Percentiles rank a stretch among this genome's conserved stretches.
phyloP scores from a whole-genome alignment of 225 moss, liverwort and hornwort genomes.

The Antitrichia curtipendula region DNA sequence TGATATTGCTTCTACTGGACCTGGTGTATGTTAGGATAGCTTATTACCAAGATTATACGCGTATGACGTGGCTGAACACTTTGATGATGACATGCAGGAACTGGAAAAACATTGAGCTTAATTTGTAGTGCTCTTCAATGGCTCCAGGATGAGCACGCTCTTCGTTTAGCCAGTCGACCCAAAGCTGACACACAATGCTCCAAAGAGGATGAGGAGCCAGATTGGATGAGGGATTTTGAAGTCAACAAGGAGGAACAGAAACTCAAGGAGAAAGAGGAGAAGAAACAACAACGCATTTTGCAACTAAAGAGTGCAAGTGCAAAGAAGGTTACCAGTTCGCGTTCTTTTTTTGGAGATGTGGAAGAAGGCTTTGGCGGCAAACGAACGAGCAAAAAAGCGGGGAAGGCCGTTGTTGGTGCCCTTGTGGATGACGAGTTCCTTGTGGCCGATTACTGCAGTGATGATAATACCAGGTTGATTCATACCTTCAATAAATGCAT shows the following conservation, averaged over 20 bases:
- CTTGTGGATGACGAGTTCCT: slow-evolving; percentile 75
- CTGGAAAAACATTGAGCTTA: slow-evolving; percentile 91
- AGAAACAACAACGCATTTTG: slow-evolving; percentile 48
- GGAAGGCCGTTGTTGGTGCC: background rate
- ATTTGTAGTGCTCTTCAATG: slow-evolving; percentile 92
- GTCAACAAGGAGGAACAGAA: slow-evolving; percentile 51
- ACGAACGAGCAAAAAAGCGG: slow-evolving; percentile 8
- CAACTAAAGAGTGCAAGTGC: slow-evolving; percentile 9
- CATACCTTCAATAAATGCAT: background rate
- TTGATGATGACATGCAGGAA: slow-evolving; percentile 43
- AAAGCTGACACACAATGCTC: background rate
- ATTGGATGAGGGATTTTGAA: slow-evolving; percentile 86
- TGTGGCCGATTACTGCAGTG: slow-evolving; percentile 77
- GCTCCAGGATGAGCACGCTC: slow-evolving; percentile 73
- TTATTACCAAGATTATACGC: background rate
- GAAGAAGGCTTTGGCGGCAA: slow-evolving; percentile 13
- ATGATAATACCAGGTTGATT: slow-evolving; percentile 46
- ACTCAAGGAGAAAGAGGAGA: slow-evolving; percentile 44
- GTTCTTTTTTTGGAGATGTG: slow-evolving; percentile 28
- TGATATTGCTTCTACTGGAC: background rate
- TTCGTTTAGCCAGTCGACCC: slow-evolving; percentile 20
- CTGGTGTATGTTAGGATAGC: background rate
- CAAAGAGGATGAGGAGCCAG: slow-evolving; percentile 57
- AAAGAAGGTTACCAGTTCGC: slow-evolving; percentile 20
- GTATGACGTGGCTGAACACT: background rate